Conservation (phyloP, 1,284 basidiomycete species). For the Malassezia sympodialis region DNA sequence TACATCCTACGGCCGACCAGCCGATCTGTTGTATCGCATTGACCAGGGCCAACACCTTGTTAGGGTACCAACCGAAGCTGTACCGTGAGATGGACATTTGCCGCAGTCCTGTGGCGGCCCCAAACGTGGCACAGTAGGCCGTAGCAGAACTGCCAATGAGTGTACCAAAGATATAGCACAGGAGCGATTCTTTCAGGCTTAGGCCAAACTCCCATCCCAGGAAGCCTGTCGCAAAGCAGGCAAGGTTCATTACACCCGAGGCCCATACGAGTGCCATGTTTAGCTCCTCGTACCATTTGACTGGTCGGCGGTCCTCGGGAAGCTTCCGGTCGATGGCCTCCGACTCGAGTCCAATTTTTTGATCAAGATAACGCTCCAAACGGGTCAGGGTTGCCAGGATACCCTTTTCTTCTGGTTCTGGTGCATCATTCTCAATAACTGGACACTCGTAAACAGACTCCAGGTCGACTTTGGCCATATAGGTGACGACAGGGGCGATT, state of each 20-base stretch:
- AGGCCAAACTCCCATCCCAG: not conserved
- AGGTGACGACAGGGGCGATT: not conserved
- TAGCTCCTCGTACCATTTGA: not conserved
- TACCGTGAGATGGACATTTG: slow-evolving; percentile 5
- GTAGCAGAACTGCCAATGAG: not conserved
- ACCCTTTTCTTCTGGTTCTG: not conserved
- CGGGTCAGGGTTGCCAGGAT: not conserved
- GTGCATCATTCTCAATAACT: not conserved
- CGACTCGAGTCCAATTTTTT: not conserved
- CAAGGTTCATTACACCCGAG: not conserved
- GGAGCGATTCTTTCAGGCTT: not conserved
- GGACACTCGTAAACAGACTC: not conserved
- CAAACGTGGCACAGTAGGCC: not conserved
- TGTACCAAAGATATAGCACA: not conserved
- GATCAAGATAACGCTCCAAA: not conserved
- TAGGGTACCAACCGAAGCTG: slow-evolving; percentile 1
- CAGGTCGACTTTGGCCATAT: not conserved
- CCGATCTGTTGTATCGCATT: not conserved
- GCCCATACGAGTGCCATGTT: not conserved
- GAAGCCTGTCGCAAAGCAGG: not conserved
- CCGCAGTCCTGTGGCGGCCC: not conserved
- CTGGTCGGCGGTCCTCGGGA: not conserved
- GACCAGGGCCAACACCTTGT: not conserved
- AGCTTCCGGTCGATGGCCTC: slow-evolving; percentile 3
- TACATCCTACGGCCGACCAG: not conserved